A percentile compares a stretch with the other conserved stretches of the same genome.
Evolutionary conservation across 75 land plant species (phyloP).

Genomic region (Gnetum montanum): DNA sequence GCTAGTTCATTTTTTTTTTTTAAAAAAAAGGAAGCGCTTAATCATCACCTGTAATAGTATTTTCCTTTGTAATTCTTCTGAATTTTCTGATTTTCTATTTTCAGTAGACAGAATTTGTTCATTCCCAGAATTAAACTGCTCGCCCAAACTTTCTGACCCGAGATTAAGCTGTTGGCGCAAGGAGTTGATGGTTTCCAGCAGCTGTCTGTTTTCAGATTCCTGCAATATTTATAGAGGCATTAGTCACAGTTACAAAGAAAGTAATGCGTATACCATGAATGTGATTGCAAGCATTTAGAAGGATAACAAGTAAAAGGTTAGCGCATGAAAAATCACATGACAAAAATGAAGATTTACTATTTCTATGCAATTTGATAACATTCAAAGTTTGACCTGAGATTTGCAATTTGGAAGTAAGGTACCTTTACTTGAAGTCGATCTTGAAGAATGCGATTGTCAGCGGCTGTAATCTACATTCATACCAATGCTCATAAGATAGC

Average conservation of each 20-base stretch:
- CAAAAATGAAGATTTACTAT: not conserved
- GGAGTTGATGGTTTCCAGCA: slow-evolving; percentile 39
- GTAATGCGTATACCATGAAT: not conserved
- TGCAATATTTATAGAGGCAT: too few species aligned
- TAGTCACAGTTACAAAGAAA: too few species aligned
- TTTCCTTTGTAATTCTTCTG: slow-evolving; percentile 33
- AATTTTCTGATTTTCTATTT: slow-evolving; percentile 15
- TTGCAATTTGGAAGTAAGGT: not conserved
- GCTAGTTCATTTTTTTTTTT: too few species aligned
- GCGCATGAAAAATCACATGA: not conserved
- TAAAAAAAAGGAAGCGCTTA: not conserved
- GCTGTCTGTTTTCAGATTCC: slow-evolving; percentile 44
- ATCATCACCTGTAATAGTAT: slow-evolving; percentile 38
- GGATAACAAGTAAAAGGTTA: not conserved
- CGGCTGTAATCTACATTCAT: slow-evolving; percentile 21
- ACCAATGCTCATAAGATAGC: not conserved
- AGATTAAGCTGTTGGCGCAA: slow-evolving; percentile 39
- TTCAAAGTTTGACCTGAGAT: not conserved
- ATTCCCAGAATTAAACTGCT: slow-evolving; percentile 10
- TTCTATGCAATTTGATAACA: not conserved
- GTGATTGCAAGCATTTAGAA: not conserved
- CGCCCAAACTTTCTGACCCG: too few species aligned
- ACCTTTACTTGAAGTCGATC: slow-evolving; percentile 58
- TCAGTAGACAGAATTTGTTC: slow-evolving; percentile 6
- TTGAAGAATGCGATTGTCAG: slow-evolving; percentile 91